Percentiles rank a stretch among this genome's conserved stretches.
phyloP scores from a whole-genome alignment of 352 stramenopile genomes.

The Pythium coloratum region DNA sequence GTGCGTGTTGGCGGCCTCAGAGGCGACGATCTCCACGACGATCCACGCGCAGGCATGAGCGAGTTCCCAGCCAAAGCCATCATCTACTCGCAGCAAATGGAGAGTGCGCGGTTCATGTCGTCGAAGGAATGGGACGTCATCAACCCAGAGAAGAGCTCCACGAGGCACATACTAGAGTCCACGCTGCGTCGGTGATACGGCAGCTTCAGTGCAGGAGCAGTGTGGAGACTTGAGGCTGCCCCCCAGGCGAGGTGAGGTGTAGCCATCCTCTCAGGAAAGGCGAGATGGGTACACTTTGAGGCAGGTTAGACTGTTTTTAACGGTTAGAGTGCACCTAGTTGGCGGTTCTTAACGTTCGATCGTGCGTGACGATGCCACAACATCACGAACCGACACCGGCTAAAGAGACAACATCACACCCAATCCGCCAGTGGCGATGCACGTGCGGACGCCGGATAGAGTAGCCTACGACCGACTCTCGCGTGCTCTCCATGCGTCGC shows the following conservation, averaged over 20 bases:
- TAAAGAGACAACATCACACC: background rate
- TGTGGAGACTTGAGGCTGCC: too few species aligned
- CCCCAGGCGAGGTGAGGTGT: too few species aligned
- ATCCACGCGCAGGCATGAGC: slow-evolving; percentile 16
- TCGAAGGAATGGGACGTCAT: slow-evolving; percentile 73
- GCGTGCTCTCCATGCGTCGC: background rate
- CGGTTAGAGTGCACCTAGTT: background rate
- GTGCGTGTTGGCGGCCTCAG: slow-evolving; percentile 18
- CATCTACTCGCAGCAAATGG: slow-evolving; percentile 50
- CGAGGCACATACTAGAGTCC: slow-evolving; percentile 49
- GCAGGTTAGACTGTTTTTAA: background rate
- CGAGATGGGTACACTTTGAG: background rate
- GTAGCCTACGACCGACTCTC: background rate
- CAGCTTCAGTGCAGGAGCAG: background rate
- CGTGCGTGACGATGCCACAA: background rate
- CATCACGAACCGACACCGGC: background rate
- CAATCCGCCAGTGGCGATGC: background rate
- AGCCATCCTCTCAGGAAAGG: background rate
- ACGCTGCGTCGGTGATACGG: slow-evolving; percentile 14
- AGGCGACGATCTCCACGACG: slow-evolving; percentile 18
- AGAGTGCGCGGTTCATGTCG: slow-evolving; percentile 52
- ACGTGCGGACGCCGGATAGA: background rate
- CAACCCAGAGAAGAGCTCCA: slow-evolving; percentile 52
- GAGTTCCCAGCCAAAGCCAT: slow-evolving; percentile 61
- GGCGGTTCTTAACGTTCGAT: background rate